Base-by-base conservation (phyloP, 2,329 filamentous ascomycete genomes). In the Setomelanomma holmii region DNA sequence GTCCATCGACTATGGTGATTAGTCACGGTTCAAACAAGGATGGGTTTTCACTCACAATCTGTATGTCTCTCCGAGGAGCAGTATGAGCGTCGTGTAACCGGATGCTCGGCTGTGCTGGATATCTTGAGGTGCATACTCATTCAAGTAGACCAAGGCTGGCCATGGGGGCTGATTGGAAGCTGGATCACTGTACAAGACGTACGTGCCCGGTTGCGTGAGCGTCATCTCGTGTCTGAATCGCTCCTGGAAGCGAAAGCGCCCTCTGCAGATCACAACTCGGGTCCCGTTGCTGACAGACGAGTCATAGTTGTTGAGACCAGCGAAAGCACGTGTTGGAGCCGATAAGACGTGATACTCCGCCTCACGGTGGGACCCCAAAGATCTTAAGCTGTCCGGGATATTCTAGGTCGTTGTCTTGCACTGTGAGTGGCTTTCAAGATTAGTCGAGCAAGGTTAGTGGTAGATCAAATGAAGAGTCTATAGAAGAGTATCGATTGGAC, bases 1-100 rank as follows among this genome's bases (percentile, higher is more conserved):
- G 60, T 64, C 62, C 67, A 71, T 5, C 53, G 55, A 16, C 68
- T 71, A 42, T 10, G 2, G n/a, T 62, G 38, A 61, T 52, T 21
- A 38, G 40, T 5, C 1, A 17, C 1, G 4, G 17, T 7, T 6
- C 4, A 19, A 16, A 5, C n/a, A n/a, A n/a, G n/a, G n/a, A n/a
- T n/a, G n/a, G n/a, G n/a, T n/a, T n/a, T n/a, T n/a, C n/a, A 36
- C 58, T 56, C 39, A 65, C 65, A 63, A 58, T n/a, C 44, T 40
- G 1, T 53, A 33, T 1, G 51, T 14, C 2, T 48, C 44, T 16
- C 51, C 57, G 5, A 69, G 46, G 5, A 63, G 10, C 16, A 68
- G 34, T 0, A 66, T 39, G 2, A 67, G 48, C 1, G 24, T 61
- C 8, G 53, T 38, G 22, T 58, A 61, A 1, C 51, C 56, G 3